These are phyloP conservation scores for Myriosclerotinia curreyana DNA, from an alignment of 2,329 filamentous ascomycete genomes.

Conservation along the genomic window DNA sequence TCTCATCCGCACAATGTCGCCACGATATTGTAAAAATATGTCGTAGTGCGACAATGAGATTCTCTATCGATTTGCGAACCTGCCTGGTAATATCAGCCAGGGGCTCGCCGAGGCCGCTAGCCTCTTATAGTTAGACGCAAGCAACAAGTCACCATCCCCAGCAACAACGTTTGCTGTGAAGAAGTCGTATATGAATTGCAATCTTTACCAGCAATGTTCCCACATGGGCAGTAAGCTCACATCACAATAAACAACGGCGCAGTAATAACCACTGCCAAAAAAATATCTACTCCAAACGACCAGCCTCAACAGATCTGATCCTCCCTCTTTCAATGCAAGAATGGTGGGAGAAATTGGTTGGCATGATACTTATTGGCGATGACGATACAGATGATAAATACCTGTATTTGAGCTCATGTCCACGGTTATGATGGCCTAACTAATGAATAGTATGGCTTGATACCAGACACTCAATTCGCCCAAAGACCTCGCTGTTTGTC, in stretches of 20 bases:
- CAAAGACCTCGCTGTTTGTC: too few relatives aligned
- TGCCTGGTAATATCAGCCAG: not conserved
- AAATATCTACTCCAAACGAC: not conserved
- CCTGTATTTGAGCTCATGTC: too few relatives aligned
- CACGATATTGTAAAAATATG: not conserved
- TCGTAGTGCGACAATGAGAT: conserved; percentile 6
- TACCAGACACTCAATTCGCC: too few relatives aligned
- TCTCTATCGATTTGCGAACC: not conserved
- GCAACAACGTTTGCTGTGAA: not conserved
- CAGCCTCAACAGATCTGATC: not conserved
- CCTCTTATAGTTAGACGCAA: not conserved
- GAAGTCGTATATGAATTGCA: not conserved
- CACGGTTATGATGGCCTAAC: too few relatives aligned
- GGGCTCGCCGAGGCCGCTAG: not conserved
- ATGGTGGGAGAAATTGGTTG: not conserved
- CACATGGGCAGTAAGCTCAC: not conserved
- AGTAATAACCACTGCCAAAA: not conserved
- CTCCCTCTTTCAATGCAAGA: not conserved
- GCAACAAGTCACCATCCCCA: not conserved
- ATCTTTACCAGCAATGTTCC: not conserved
- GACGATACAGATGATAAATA: not conserved
- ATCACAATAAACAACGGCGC: not conserved
- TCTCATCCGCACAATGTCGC: not conserved
- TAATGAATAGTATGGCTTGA: too few relatives aligned
- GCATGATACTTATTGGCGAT: not conserved